Evolutionary conservation across 192 early-diverging fungal species (phyloP), one percentile per base, ranked within the genome.

Genomic region (Coemansia sp.): DNA sequence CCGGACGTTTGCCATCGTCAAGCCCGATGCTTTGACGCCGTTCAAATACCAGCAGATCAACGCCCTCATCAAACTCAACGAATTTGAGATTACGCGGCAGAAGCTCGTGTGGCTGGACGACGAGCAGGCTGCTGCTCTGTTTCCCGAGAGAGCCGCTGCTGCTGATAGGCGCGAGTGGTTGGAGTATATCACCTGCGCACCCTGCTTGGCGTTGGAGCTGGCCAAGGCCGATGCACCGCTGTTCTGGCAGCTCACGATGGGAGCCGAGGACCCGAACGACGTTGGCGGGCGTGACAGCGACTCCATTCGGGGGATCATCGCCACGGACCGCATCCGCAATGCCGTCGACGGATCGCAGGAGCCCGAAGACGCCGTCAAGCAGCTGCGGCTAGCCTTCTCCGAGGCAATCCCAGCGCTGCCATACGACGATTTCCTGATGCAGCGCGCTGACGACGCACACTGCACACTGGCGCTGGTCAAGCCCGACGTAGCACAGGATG

Each of bases 1-100:
- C 72, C 72, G 75, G 45, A 87, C 87, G 10, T 80, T 89, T 62
- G 87, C 87, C 46, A 59, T 89, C 23, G 82, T 89, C 72, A 87
- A 86, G 72, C 87, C 87, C 29, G 87, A 89, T 62, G 86, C 81
- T 36, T 74, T 85, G 73, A 76, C 70, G n/a, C 72, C 78, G 11
- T 68, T 73, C 67, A 82, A 86, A 68, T 82, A 74, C 74, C 80
- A 78, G 76, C 75, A 85, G 42, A 77, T 85, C 69, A 73, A 85
- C 19, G 80, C 80, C 2, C 74, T 85, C 45, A 75, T 85, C 67
- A 78, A 82, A 65, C 80, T 85, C 64, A 82, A 82, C 66, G 76
- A 85, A 72, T 82, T 85, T 55, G 70, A 86, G 64, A 81, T 82
- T 11, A 66, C 78, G 34, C 82, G 86, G 42, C 69, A 84, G 57